These are phyloP conservation scores for Puccinia brachypodii DNA, from an alignment of 1,284 basidiomycete species.

Conservation along the genomic window DNA sequence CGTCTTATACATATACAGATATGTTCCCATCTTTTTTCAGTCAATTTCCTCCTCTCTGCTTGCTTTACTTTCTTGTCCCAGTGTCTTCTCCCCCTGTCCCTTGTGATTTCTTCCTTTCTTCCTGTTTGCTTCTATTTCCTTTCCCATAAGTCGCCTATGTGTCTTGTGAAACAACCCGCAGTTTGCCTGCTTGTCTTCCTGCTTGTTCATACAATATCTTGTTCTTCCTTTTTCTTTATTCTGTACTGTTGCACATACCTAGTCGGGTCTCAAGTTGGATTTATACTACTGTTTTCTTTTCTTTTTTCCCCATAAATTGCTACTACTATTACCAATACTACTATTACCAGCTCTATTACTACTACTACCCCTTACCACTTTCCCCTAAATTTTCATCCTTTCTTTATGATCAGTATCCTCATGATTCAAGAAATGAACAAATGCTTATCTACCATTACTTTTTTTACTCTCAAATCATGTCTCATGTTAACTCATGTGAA, in stretches of 20 bases:
- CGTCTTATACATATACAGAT: too few species aligned
- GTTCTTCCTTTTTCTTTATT: neutral
- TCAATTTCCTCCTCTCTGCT: too few species aligned
- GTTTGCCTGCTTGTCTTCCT: neutral
- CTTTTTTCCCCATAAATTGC: neutral
- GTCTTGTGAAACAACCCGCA: neutral
- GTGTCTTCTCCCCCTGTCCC: neutral
- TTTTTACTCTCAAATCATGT: too few species aligned
- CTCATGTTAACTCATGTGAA: too few species aligned
- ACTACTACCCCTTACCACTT: neutral
- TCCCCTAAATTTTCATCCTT: neutral
- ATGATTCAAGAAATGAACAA: neutral
- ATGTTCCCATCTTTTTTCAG: too few species aligned
- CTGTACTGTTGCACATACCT: neutral
- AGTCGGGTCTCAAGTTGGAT: neutral
- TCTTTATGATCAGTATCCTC: neutral
- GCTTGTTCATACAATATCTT: neutral
- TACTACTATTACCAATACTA: neutral
- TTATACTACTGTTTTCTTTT: neutral
- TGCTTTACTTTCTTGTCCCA: too few species aligned
- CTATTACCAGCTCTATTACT: neutral
- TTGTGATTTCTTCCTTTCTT: neutral
- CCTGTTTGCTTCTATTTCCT: neutral
- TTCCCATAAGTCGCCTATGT: too few species aligned
- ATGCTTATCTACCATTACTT: too few species aligned